Base-by-base conservation (phyloP, 2,329 filamentous ascomycete species). In the Aspergillus persii region DNA sequence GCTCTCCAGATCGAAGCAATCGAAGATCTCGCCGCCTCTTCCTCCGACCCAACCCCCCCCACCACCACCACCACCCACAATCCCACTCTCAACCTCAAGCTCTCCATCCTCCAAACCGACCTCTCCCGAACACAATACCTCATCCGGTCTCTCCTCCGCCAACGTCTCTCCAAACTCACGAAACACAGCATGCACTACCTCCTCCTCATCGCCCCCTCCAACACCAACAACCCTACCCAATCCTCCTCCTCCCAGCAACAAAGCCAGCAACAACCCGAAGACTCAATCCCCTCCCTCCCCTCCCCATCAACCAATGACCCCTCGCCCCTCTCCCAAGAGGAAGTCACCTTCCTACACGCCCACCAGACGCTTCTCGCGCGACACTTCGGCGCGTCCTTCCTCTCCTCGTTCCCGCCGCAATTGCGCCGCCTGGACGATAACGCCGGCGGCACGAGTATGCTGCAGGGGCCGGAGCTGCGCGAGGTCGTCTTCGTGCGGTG, bases 51-150 rank as follows among this genome's bases (percentile, higher is more conserved):
- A 31, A 31, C 18, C 31, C 54, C 49, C 36, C 52, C 63, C 54
- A 63, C 59, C 60, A 85, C 93, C 83, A 94, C 90, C 11, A 90
- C 89, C 62, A 88, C 90, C 71, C 89, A 93, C 86, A 92, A 96
- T 70, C 90, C 93, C 50, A 92, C 90, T 75, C 89, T 91, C 64
- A 98, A 96, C 74, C 96, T 99, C 74, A 87, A 87, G 61, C 87
- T 98, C 70, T 96, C 97, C 52, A 89, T 99, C 62, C 88, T 97
- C 56, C 95, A 99, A 80, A 98, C 96, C 6, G 95, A 99, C 78
- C 85, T 99, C 56, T 93, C 97, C 74, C 84, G 95, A 50, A 96
- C 91, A 77, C 96, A 96, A 78, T 99, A 92, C 71, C 83, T 99
- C 26, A 85, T 98, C 18, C 84, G 95, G 61, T 89, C 90, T 64